Base-by-base conservation (phyloP, 768 basidiomycete genomes). In the Suillus ampliporus region DNA sequence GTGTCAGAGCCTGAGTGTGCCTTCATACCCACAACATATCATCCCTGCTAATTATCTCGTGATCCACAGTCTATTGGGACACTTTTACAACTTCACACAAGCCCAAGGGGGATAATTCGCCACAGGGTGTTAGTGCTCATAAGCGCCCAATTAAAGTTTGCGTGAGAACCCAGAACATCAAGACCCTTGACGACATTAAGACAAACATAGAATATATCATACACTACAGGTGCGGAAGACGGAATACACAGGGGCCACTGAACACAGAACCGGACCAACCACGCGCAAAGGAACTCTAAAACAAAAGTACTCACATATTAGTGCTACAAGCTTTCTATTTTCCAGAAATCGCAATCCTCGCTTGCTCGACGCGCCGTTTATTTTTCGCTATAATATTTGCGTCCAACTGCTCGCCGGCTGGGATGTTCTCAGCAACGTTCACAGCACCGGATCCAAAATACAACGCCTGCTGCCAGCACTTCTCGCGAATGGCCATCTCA, bases 401-500 rank as follows among this genome's bases (percentile, higher is more conserved):
- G 8, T 65, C 66, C 52, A 72, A 64, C 6, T 50, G 61, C 28
- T 74, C 65, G 5, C 34, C 23, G 3, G 61, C 57, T 34, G 67
- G 61, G 10, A 72, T 62, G 38, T 59, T 58, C 41, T 72, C 62
- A 19, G 58, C 74, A 43, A 62, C 64, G 13, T 61, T 64, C 23
- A 72, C 67, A 6, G 74, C 67, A 9, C 67, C 69, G 3, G 63
- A 61, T 21, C 72, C 76, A 38, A 69, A 75, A 23, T 60, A 64
- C 41, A 75, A 59, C n/a, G 74, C 73, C 35, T 63, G 61, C 11
- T 68, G 62, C 56, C 70, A 70, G 13, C 66, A 57, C 21, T 60
- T 52, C 43, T 61, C 47, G 2, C 68, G 63, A n/a, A 73, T 60
- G 3, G 77, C 71, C 78, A 78, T 77, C 67, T 78, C 76, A 6